phyloP scores from a whole-genome alignment of 495 filamentous ascomycete genomes.

The Opeltia flavorubescens region DNA sequence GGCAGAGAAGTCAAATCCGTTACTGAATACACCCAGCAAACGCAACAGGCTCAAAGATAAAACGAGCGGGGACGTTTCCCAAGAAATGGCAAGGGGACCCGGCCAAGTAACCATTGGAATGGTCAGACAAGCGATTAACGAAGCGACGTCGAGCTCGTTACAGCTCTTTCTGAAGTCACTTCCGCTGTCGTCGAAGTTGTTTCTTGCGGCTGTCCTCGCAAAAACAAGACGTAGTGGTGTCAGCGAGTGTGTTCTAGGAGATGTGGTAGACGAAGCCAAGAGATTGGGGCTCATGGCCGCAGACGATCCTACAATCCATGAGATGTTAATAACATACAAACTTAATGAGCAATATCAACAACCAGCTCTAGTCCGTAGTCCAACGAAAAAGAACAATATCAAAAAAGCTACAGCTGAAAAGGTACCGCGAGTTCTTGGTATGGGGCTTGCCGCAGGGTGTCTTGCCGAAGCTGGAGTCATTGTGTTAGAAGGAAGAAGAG shows the following conservation, averaged over 20 bases:
- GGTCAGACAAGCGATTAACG: constrained; percentile 84
- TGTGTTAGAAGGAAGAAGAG: constrained; percentile 60
- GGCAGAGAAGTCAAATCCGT: constrained; percentile 14
- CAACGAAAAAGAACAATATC: not conserved
- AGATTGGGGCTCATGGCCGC: constrained; percentile 55
- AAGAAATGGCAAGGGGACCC: constrained; percentile 1
- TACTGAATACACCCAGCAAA: constrained; percentile 27
- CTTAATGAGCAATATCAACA: not conserved
- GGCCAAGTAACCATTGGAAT: constrained; percentile 78
- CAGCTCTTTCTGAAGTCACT: constrained; percentile 75
- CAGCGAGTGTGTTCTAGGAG: constrained; percentile 75
- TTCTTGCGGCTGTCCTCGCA: constrained; percentile 67
- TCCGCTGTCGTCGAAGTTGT: constrained; percentile 68
- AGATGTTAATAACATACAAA: constrained; percentile 7
- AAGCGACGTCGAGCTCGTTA: constrained; percentile 83
- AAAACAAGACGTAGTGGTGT: constrained; percentile 72
- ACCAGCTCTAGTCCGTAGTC: not conserved
- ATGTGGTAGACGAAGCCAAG: constrained; percentile 81
- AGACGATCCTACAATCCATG: constrained; percentile 10
- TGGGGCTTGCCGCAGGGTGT: constrained; percentile 62
- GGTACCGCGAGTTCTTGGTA: constrained; percentile 43
- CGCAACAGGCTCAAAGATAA: constrained; percentile 12
- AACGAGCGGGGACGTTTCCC: constrained; percentile 2
- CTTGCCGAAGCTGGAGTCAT: constrained; percentile 79
- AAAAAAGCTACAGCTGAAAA: constrained; percentile 20